Percentiles rank a stretch among this genome's conserved stretches.
Evolutionary conservation across 1,284 basidiomycete genomes (phyloP).

Genomic region (Schizopora paradoxa): DNA sequence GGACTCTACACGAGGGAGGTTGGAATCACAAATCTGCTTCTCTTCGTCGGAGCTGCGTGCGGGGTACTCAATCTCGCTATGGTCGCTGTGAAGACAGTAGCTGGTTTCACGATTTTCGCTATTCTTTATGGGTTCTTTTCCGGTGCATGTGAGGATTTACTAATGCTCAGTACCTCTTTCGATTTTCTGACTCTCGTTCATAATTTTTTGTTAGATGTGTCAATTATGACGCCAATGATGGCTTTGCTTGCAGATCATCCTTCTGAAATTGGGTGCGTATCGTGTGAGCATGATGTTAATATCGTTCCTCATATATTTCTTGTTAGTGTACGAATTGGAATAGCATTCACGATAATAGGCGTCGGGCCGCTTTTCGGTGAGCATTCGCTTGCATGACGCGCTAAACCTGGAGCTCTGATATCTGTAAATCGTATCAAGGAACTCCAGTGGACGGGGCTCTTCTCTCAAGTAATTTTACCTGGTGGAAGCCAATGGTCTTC

Average conservation of each 20-base stretch:
- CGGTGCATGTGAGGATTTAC: slow-evolving; percentile 20
- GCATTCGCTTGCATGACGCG: too few species aligned
- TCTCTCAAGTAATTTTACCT: too few species aligned
- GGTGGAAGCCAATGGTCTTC: too few species aligned
- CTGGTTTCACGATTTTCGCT: slow-evolving; percentile 12
- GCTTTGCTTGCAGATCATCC: slow-evolving; percentile 8
- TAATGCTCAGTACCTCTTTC: neutral
- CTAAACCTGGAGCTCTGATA: too few species aligned
- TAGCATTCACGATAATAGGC: too few species aligned
- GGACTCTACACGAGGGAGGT: slow-evolving; percentile 1
- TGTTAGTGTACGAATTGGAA: too few species aligned
- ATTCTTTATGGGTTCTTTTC: slow-evolving; percentile 21
- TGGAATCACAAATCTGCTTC: slow-evolving; percentile 7
- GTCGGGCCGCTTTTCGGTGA: too few species aligned
- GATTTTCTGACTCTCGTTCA: neutral
- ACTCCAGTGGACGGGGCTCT: too few species aligned
- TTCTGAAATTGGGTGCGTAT: slow-evolving; percentile 12
- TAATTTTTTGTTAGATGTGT: neutral
- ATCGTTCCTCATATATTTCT: too few species aligned
- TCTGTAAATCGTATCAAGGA: too few species aligned
- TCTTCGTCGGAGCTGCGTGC: slow-evolving; percentile 1
- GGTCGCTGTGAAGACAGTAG: slow-evolving; percentile 18
- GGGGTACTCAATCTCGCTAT: slow-evolving; percentile 21
- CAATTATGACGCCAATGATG: slow-evolving; percentile 12
- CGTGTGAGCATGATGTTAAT: too few species aligned